Evolutionary conservation across 768 basidiomycete genomes (phyloP).

Genomic region (Calocera cornea): DNA sequence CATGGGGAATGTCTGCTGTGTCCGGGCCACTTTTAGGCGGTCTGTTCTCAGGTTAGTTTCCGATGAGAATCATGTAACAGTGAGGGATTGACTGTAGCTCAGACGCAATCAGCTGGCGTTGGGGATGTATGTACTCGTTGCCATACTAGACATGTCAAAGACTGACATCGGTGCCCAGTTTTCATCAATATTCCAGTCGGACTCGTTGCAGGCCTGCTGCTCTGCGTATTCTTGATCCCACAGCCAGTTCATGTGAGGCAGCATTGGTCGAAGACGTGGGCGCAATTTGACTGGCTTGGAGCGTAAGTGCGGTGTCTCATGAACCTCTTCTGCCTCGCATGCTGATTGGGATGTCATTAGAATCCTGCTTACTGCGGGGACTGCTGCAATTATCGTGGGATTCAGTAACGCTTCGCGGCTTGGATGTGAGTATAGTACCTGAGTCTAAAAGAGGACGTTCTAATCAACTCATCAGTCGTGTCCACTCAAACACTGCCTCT

Average conservation of each 20-base stretch:
- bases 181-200: conserved; percentile 74
- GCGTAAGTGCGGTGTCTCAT: conserved; percentile 54
- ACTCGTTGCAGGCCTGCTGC: conserved; percentile 41
- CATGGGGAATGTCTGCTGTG: conserved; percentile 1
- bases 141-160: conserved; percentile 14
- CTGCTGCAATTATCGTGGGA: neutral
- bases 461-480: neutral
- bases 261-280: conserved; percentile 26
- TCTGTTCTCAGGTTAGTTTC: neutral
- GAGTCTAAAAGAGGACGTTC: neutral
- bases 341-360: neutral
- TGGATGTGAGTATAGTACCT: neutral
- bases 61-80: neutral
- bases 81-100: neutral
- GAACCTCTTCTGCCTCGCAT: neutral
- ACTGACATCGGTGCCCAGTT: conserved; percentile 33
- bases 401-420: neutral
- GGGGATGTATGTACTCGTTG: conserved; percentile 52
- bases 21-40: neutral
- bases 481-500: neutral
- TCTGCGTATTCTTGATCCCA: conserved; percentile 21
- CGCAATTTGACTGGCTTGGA: conserved; percentile 62
- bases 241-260: neutral
- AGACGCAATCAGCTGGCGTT: conserved; percentile 43
- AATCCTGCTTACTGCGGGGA: neutral